Evolutionary conservation across 805 yeast species (phyloP).

Genomic region (Ogataea ramenticola): DNA sequence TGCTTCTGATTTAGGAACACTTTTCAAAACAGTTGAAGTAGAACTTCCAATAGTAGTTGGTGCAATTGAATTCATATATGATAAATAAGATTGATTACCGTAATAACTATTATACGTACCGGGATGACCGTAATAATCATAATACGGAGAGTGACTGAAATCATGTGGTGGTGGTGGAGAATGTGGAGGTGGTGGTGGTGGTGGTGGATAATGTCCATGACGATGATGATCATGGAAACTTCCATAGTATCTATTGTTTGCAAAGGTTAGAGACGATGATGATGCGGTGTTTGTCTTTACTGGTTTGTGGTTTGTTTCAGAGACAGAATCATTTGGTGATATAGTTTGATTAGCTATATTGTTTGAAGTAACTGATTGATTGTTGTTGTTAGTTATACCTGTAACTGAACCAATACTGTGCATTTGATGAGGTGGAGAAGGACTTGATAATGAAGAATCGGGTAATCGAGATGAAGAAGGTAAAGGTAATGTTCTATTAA

Average conservation of each 20-base stretch:
- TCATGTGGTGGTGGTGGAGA: conserved; percentile 6
- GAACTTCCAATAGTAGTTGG: neutral
- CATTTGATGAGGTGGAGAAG: neutral
- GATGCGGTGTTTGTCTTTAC: neutral
- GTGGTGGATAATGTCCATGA: conserved; percentile 4
- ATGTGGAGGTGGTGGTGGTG: too few relatives aligned
- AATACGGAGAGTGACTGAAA: neutral
- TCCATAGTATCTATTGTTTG: too few relatives aligned
- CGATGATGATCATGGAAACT: neutral
- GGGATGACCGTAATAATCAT: neutral
- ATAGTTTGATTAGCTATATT: neutral
- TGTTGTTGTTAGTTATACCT: too few relatives aligned
- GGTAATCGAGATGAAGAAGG: neutral
- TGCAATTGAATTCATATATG: neutral
- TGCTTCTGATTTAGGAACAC: neutral
- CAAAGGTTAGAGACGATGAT: neutral
- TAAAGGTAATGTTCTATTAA: neutral
- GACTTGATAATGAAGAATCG: neutral
- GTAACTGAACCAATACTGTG: neutral
- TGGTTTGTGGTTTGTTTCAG: neutral
- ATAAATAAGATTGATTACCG: neutral
- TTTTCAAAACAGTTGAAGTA: neutral
- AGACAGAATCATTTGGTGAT: neutral
- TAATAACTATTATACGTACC: neutral
- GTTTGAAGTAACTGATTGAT: too few relatives aligned